Conservation (phyloP, 2,329 filamentous ascomycete genomes). For the Phaeophleospora eucalypticola region DNA sequence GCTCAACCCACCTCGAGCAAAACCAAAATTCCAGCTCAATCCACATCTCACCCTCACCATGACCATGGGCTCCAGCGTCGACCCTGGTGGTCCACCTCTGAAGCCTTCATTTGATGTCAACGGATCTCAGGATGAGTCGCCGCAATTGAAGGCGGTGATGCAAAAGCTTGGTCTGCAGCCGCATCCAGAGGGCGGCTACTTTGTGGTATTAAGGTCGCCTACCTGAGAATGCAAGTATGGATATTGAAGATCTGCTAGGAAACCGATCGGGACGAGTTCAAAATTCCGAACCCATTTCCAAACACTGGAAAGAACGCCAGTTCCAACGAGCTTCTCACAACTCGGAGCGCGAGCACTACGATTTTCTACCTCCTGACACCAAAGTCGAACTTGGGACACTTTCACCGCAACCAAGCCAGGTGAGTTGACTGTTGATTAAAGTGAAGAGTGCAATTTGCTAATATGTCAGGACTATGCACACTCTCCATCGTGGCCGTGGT, state of each 20-base stretch:
- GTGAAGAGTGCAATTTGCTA: too few relatives aligned
- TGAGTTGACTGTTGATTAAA: too few relatives aligned
- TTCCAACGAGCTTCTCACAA: slow-evolving; percentile 35
- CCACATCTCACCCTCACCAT: too few relatives aligned
- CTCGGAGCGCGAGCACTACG: slow-evolving; percentile 54
- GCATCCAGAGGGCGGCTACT: slow-evolving; percentile 64
- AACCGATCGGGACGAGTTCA: slow-evolving; percentile 53
- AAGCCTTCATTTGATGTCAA: slow-evolving; percentile 21
- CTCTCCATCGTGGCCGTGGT: slow-evolving; percentile 59
- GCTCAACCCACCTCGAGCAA: too few relatives aligned
- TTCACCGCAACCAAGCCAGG: slow-evolving; percentile 60
- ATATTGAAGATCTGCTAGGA: slow-evolving; percentile 33
- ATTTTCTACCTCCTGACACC: slow-evolving; percentile 65
- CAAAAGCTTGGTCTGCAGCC: slow-evolving; percentile 46
- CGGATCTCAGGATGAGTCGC: slow-evolving; percentile 9
- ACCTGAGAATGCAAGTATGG: too few relatives aligned
- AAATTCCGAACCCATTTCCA: slow-evolving; percentile 54
- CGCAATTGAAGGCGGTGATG: slow-evolving; percentile 38
- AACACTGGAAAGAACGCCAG: slow-evolving; percentile 29
- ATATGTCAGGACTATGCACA: slow-evolving; percentile 48
- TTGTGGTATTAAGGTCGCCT: slow-evolving; percentile 35
- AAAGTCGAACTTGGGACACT: slow-evolving; percentile 51
- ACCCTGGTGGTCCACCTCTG: slow-evolving; percentile 23
- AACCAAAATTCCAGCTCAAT: too few relatives aligned
- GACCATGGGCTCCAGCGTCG: too few relatives aligned